Conservation (phyloP, 805 yeast species). For the Metschnikowia arizonensis region DNA sequence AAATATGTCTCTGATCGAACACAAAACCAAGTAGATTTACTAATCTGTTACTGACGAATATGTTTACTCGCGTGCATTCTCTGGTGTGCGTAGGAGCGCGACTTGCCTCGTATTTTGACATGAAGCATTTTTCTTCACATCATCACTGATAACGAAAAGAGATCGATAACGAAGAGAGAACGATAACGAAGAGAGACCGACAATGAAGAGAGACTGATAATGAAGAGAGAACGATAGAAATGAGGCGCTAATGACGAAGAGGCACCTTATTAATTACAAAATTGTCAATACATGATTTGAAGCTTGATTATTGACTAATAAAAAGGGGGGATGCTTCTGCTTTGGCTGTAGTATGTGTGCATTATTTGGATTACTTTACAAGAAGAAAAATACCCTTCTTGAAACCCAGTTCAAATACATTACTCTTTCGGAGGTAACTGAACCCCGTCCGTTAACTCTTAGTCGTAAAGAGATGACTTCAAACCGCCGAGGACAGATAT, state of each 20-base stretch:
- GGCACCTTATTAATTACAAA: too few relatives aligned
- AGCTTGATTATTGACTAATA: background rate
- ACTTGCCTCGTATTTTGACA: background rate
- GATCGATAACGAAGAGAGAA: too few relatives aligned
- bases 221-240: too few relatives aligned
- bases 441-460: background rate
- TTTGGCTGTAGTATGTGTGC: background rate
- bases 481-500: background rate
- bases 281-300: too few relatives aligned
- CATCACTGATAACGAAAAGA: background rate
- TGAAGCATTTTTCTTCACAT: background rate
- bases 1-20: background rate
- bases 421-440: background rate
- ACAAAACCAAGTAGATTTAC: background rate
- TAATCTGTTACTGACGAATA: background rate
- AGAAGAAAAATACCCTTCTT: background rate
- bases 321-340: background rate
- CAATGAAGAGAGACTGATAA: too few relatives aligned
- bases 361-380: background rate
- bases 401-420: background rate
- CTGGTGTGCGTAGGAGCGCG: slow-evolving; percentile 3
- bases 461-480: background rate
- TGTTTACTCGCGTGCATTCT: slow-evolving; percentile 4
- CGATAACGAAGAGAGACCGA: too few relatives aligned
- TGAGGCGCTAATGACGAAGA: too few relatives aligned